Evolutionary conservation across 2,329 filamentous ascomycete genomes (phyloP).

Genomic region (Neopestalotiopsis rosae): DNA sequence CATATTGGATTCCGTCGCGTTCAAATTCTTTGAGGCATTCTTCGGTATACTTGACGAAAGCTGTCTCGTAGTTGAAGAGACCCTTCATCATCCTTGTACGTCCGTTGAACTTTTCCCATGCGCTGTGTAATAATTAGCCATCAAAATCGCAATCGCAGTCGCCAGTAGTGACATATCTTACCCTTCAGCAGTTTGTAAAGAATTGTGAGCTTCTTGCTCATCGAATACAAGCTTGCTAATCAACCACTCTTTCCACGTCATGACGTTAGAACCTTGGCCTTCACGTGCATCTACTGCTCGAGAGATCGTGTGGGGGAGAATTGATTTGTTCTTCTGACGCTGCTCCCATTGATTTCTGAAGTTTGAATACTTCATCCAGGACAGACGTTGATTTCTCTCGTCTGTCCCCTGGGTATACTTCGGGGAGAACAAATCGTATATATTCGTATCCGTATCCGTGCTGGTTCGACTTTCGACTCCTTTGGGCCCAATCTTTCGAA

Average conservation of each 20-base stretch:
- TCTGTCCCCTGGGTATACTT: background rate
- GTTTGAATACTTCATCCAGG: conserved; percentile 16
- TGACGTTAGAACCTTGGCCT: background rate
- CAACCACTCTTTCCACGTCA: conserved; percentile 54
- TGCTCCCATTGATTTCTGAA: conserved; percentile 45
- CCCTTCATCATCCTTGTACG: conserved; percentile 67
- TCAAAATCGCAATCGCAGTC: too few relatives aligned
- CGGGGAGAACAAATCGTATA: background rate
- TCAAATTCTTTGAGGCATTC: conserved; percentile 60
- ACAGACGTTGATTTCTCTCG: background rate
- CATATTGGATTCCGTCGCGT: conserved; percentile 63
- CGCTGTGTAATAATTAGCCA: conserved; percentile 39
- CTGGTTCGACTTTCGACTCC: background rate
- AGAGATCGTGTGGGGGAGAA: background rate
- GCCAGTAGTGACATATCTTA: conserved; percentile 35
- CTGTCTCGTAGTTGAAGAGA: conserved; percentile 61
- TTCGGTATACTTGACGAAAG: conserved; percentile 61
- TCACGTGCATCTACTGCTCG: background rate
- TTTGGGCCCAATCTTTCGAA: background rate
- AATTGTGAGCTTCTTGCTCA: conserved; percentile 62
- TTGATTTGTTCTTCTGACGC: background rate
- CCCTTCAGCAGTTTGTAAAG: conserved; percentile 57
- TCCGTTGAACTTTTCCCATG: conserved; percentile 67
- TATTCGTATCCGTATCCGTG: background rate
- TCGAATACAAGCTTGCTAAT: conserved; percentile 66